These are phyloP conservation scores for Cordyceps farinosa DNA, from an alignment of 2,329 filamentous ascomycete genomes.

Conservation along the genomic window DNA sequence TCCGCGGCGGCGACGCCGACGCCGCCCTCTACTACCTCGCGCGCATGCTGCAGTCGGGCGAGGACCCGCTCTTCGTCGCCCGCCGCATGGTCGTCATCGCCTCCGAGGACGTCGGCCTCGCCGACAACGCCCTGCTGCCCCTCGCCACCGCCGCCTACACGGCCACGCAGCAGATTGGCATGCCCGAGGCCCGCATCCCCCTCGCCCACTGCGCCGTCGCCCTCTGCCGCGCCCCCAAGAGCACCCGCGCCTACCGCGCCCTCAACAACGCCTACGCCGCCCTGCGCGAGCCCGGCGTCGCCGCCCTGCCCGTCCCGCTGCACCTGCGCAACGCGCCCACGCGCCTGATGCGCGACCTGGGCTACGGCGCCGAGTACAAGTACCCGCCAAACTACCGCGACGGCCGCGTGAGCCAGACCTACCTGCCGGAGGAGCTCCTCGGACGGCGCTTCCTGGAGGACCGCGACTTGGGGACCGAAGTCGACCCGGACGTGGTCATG, in stretches of 20 bases:
- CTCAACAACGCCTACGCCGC: slow-evolving; percentile 77
- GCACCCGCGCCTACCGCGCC: slow-evolving; percentile 78
- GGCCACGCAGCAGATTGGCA: slow-evolving; percentile 87
- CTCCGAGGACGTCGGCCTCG: slow-evolving; percentile 88
- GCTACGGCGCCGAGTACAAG: slow-evolving; percentile 89
- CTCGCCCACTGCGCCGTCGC: slow-evolving; percentile 85
- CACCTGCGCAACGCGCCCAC: slow-evolving; percentile 93
- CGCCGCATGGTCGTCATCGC: slow-evolving; percentile 92
- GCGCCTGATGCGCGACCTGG: slow-evolving; percentile 85
- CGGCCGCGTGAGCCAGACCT: slow-evolving; percentile 80
- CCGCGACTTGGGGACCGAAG: slow-evolving; percentile 69
- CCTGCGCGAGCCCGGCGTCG: slow-evolving; percentile 77
- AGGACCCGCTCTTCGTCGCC: slow-evolving; percentile 90
- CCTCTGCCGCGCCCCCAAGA: slow-evolving; percentile 76
- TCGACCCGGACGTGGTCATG: slow-evolving; percentile 66
- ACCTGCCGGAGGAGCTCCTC: slow-evolving; percentile 73
- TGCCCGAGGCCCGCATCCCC: slow-evolving; percentile 92
- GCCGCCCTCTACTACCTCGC: slow-evolving; percentile 92
- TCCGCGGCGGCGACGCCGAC: slow-evolving; percentile 81
- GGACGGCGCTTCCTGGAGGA: slow-evolving; percentile 76
- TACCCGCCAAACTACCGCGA: slow-evolving; percentile 89
- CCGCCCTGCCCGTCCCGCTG: slow-evolving; percentile 75
- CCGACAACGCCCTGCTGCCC: slow-evolving; percentile 77
- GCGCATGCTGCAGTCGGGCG: slow-evolving; percentile 91
- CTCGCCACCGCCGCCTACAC: slow-evolving; percentile 84